A percentile compares a stretch with the other conserved stretches of the same genome.
These are phyloP conservation scores for Ascochyta clinopodiicola DNA, from an alignment of 2,329 filamentous ascomycete species.

Conservation along the genomic window DNA sequence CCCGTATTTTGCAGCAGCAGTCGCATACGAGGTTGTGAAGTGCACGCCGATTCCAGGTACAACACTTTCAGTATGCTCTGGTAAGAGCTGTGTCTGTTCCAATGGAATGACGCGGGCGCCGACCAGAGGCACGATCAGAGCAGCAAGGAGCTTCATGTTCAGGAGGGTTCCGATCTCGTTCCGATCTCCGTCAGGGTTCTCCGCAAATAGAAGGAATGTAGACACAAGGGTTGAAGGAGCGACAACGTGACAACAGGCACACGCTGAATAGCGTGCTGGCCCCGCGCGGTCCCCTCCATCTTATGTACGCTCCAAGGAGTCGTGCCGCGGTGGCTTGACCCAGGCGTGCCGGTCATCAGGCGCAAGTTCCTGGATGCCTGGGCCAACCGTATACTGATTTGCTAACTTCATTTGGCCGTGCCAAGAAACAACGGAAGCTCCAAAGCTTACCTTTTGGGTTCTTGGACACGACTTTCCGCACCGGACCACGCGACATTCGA, in stretches of 20 bases:
- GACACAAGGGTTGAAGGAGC: background rate
- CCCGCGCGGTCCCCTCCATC: conserved; percentile 11
- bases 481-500: background rate
- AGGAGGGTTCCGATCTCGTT: background rate
- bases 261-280: background rate
- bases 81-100: conserved; percentile 2
- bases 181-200: conserved; percentile 7
- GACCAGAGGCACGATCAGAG: conserved; percentile 18
- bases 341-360: conserved; percentile 14
- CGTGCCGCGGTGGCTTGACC: conserved; percentile 15
- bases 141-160: conserved; percentile 16
- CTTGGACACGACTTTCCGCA: background rate
- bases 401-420: conserved; percentile 4
- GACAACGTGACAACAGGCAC: background rate
- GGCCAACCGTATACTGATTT: conserved; percentile 11
- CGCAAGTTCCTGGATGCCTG: conserved; percentile 11
- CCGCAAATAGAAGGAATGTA: background rate
- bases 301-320: conserved; percentile 4
- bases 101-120: conserved; percentile 11
- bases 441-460: conserved; percentile 9
- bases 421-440: conserved; percentile 7
- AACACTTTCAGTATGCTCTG: conserved; percentile 4
- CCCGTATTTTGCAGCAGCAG: conserved; percentile 30
- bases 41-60: conserved; percentile 33
- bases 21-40: conserved; percentile 37